Conservation (phyloP, 495 filamentous ascomycete genomes). For the Pseudotulostoma volvatum region DNA sequence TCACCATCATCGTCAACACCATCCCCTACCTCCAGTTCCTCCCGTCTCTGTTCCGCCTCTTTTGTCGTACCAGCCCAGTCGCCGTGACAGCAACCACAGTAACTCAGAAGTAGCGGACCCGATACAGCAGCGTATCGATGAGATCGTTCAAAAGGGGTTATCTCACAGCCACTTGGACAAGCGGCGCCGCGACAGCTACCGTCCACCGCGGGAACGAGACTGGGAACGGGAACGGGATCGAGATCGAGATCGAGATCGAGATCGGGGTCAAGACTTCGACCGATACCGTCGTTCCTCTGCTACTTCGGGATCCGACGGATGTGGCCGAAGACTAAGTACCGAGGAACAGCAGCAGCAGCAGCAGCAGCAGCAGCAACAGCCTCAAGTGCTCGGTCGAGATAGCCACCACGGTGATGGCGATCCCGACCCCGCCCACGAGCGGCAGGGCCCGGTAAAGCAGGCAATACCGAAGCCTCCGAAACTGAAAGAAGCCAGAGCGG, state of each 20-base stretch:
- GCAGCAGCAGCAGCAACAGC: background rate
- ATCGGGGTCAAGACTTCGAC: constrained; percentile 5
- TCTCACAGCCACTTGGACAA: constrained; percentile 2
- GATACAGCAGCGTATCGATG: constrained; percentile 21
- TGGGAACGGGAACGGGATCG: constrained; percentile 3
- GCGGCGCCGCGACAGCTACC: background rate
- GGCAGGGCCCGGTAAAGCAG: background rate
- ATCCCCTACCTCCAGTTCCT: background rate
- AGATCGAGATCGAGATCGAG: too few relatives aligned
- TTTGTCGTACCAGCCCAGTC: constrained; percentile 6
- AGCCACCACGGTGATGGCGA: background rate
- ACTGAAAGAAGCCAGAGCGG: constrained; percentile 1
- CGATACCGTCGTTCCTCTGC: constrained; percentile 3
- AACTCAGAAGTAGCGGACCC: constrained; percentile 6
- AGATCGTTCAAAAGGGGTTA: constrained; percentile 15
- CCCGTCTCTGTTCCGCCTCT: constrained; percentile 1
- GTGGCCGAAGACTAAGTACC: background rate
- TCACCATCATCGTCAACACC: constrained; percentile 3
- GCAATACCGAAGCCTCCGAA: constrained; percentile 1
- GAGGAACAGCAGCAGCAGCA: background rate
- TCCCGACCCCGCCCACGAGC: background rate
- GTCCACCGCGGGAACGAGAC: constrained; percentile 1
- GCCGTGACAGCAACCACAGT: constrained; percentile 1
- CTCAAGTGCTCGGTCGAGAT: too few relatives aligned
- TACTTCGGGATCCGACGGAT: constrained; percentile 1